phyloP scores from a whole-genome alignment of 2,329 filamentous ascomycete species.

The Tolypocladium tundrense region DNA sequence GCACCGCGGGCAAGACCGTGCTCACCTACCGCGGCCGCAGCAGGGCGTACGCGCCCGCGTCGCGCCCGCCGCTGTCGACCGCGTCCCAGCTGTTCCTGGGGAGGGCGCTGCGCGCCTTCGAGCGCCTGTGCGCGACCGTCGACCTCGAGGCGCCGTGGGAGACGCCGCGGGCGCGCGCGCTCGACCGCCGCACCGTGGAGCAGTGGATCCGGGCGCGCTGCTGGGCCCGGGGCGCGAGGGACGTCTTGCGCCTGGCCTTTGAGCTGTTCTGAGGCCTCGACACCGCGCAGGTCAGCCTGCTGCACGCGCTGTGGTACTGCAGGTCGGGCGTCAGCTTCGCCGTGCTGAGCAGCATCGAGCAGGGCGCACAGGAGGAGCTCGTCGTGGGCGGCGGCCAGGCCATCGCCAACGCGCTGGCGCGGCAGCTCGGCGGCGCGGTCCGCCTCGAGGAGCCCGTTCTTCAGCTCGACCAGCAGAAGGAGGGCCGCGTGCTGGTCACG shows the following conservation, averaged over 20 bases:
- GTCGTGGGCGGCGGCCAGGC: conserved; percentile 2
- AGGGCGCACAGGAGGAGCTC: background rate
- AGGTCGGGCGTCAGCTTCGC: conserved; percentile 2
- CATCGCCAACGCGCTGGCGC: background rate
- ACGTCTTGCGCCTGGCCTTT: background rate
- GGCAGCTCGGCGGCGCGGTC: background rate
- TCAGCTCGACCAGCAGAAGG: background rate
- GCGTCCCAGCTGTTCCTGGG: background rate
- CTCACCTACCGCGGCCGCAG: background rate
- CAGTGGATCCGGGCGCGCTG: too few relatives aligned
- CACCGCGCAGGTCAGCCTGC: background rate
- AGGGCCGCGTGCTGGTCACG: background rate
- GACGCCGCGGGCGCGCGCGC: too few relatives aligned
- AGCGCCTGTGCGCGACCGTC: background rate
- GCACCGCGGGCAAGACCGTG: background rate
- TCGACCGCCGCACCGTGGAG: too few relatives aligned
- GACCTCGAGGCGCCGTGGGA: too few relatives aligned
- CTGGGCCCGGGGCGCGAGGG: background rate
- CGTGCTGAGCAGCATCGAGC: background rate
- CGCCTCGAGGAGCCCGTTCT: background rate
- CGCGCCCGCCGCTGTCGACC: background rate
- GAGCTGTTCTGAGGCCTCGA: background rate
- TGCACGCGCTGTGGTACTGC: conserved; percentile 1
- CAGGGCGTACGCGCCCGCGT: background rate
- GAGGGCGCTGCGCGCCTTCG: background rate